Percentiles rank a stretch among this genome's conserved stretches.
Evolutionary conservation across 192 early-diverging fungal genomes (phyloP).

Genomic region (Linnemannia zychae): DNA sequence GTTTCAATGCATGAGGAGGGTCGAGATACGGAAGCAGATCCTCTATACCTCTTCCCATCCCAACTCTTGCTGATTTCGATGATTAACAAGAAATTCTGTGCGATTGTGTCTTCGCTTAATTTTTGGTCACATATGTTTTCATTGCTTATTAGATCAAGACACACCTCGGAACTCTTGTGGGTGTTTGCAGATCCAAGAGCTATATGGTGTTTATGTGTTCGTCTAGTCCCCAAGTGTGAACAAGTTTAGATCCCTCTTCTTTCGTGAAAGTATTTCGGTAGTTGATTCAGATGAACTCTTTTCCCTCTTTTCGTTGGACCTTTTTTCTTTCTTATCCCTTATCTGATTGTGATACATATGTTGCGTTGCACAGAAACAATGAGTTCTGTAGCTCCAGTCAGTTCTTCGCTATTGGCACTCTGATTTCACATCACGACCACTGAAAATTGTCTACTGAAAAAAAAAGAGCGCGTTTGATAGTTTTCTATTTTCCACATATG

Average conservation of each 20-base stretch:
- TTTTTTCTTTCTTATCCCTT: too few relatives aligned
- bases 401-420: too few relatives aligned
- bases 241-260: neutral
- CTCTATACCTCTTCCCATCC: constrained; percentile 1
- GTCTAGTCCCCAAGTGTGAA: constrained; percentile 18
- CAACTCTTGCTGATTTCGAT: constrained; percentile 2
- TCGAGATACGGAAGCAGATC: constrained; percentile 2
- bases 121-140: neutral
- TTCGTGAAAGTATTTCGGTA: neutral
- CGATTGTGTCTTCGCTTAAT: neutral
- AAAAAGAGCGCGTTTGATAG: too few relatives aligned
- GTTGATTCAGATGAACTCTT: neutral
- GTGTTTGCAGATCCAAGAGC: constrained; percentile 10
- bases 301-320: neutral
- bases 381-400: too few relatives aligned
- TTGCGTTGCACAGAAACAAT: too few relatives aligned
- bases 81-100: constrained; percentile 12
- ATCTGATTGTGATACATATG: too few relatives aligned
- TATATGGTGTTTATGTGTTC: constrained; percentile 21
- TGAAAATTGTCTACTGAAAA: too few relatives aligned
- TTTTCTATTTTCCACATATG: too few relatives aligned
- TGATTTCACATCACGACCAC: too few relatives aligned
- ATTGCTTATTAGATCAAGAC: neutral
- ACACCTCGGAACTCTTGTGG: neutral
- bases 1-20: constrained; percentile 10